A percentile compares a stretch with the other conserved stretches of the same genome.
Conservation (phyloP, 1,284 basidiomycete species). For the Trichosporon coremiiforme region DNA sequence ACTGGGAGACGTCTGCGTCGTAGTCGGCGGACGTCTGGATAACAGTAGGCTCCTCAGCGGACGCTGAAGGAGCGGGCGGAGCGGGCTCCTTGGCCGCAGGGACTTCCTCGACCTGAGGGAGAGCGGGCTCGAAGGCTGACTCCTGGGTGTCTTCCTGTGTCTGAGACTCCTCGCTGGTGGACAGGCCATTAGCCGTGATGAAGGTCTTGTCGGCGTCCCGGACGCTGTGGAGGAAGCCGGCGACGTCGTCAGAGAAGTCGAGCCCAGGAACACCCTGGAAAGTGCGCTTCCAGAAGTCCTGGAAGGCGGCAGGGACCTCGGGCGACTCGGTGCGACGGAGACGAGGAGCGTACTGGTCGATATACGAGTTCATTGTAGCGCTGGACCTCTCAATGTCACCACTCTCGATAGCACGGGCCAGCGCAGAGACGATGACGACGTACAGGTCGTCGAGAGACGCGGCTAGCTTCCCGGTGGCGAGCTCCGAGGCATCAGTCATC, state of each 20-base stretch:
- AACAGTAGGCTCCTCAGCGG: not conserved
- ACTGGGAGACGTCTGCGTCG: conserved; percentile 29
- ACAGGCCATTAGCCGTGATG: conserved; percentile 43
- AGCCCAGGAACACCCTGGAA: conserved; percentile 37
- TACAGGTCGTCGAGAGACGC: conserved; percentile 46
- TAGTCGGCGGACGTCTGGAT: conserved; percentile 21
- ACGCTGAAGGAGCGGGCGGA: not conserved
- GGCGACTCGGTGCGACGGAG: conserved; percentile 36
- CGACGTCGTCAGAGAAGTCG: conserved; percentile 42
- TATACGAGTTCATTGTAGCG: conserved; percentile 38
- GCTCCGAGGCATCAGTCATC: conserved; percentile 35
- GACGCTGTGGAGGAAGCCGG: conserved; percentile 42
- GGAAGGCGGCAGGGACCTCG: conserved; percentile 41
- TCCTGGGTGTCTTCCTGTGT: not conserved
- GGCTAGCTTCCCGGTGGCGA: conserved; percentile 23
- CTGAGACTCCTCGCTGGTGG: conserved; percentile 14
- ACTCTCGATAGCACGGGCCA: conserved; percentile 35
- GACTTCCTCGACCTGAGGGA: not conserved
- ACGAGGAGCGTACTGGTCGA: conserved; percentile 46
- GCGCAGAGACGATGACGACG: conserved; percentile 35
- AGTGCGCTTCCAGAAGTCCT: conserved; percentile 43
- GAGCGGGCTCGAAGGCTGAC: not conserved
- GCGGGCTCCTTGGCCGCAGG: not conserved
- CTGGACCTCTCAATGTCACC: conserved; percentile 31
- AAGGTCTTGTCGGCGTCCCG: conserved; percentile 42